Conservation (phyloP, 2,329 filamentous ascomycete genomes). For the Diplodia scrobiculata region DNA sequence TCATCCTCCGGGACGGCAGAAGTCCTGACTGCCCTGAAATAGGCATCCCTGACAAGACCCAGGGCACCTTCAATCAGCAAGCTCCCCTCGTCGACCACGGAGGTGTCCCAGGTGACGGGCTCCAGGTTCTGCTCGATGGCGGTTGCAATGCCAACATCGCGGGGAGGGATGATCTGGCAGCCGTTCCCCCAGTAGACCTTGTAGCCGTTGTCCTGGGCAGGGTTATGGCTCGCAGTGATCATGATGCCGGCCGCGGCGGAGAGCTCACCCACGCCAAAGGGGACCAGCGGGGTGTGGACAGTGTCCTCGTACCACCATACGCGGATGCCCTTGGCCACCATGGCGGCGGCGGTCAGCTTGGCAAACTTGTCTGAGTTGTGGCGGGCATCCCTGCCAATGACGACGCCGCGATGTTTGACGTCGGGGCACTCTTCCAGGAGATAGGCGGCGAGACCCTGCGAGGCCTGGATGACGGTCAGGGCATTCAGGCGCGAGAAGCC, state of each 20-base stretch:
- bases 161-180: slow-evolving; percentile 66
- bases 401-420: slow-evolving; percentile 53
- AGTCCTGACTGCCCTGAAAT: slow-evolving; percentile 49
- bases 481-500: slow-evolving; percentile 65
- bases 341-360: slow-evolving; percentile 61
- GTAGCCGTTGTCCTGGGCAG: slow-evolving; percentile 66
- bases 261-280: slow-evolving; percentile 60
- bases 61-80: slow-evolving; percentile 49
- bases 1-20: slow-evolving; percentile 42
- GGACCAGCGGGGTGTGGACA: slow-evolving; percentile 63
- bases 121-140: slow-evolving; percentile 59
- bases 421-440: slow-evolving; percentile 52
- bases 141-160: slow-evolving; percentile 60
- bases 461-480: slow-evolving; percentile 63
- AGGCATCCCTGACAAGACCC: slow-evolving; percentile 47
- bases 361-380: slow-evolving; percentile 65
- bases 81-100: slow-evolving; percentile 45
- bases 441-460: slow-evolving; percentile 65
- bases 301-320: slow-evolving; percentile 62
- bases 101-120: slow-evolving; percentile 54
- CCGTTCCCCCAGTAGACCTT: slow-evolving; percentile 69
- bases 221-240: slow-evolving; percentile 68
- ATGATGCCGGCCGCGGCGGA: slow-evolving; percentile 63
- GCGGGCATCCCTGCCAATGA: slow-evolving; percentile 65
- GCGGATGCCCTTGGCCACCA: slow-evolving; percentile 59